A percentile compares a stretch with the other conserved stretches of the same genome.
phyloP scores from a whole-genome alignment of 176 grass and related monocot species.

The Paspalum notatum region DNA sequence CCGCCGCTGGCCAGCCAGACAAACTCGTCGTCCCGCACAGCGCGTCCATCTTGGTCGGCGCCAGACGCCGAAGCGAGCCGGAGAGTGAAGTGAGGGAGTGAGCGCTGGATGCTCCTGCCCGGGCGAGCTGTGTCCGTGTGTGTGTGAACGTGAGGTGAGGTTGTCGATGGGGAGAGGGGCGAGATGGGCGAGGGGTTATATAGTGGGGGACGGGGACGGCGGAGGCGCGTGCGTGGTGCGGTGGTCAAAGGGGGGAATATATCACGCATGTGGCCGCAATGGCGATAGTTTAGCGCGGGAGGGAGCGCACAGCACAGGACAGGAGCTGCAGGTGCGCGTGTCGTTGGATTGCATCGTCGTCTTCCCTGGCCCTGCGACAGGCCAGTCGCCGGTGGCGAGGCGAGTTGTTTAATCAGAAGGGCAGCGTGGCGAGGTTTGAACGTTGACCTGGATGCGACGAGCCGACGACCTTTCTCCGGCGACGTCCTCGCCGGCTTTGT shows the following conservation, averaged over 20 bases:
- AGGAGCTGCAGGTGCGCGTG: background rate
- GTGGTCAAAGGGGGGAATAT: constrained; percentile 52
- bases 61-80: background rate
- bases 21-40: background rate
- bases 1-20: background rate
- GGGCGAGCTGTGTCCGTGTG: background rate
- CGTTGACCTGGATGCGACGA: constrained; percentile 30
- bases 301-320: background rate
- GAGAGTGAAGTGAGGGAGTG: background rate
- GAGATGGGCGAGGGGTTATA: constrained; percentile 17
- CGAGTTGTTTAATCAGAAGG: background rate
- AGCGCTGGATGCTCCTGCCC: background rate
- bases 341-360: background rate
- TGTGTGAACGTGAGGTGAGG: constrained; percentile 28
- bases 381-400: constrained; percentile 14
- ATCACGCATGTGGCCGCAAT: constrained; percentile 49
- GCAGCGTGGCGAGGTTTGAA: constrained; percentile 29
- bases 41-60: constrained; percentile 7
- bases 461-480: constrained; percentile 10
- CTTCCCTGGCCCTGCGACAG: background rate
- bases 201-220: background rate
- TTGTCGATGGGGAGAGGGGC: background rate
- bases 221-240: constrained; percentile 18
- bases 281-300: constrained; percentile 17
- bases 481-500: background rate